Conservation (phyloP, 2,329 filamentous ascomycete genomes). For the Zasmidium angulare region DNA sequence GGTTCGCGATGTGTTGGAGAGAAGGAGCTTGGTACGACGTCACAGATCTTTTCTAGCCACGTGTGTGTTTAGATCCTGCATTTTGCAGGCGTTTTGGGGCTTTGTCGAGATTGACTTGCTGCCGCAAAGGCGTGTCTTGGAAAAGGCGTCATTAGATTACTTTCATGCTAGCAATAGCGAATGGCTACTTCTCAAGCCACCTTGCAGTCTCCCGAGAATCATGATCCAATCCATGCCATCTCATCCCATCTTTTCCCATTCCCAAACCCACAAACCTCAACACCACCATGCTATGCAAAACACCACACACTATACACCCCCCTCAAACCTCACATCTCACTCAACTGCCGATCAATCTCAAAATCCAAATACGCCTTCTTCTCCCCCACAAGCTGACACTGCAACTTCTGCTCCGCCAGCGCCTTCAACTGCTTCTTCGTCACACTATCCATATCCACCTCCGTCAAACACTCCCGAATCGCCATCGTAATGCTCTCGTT, state of each 20-base stretch:
- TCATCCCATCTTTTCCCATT: neutral
- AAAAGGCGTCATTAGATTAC: neutral
- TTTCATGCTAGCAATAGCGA: neutral
- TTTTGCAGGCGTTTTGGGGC: no score
- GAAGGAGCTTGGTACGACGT: no score
- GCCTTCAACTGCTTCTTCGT: conserved; percentile 92
- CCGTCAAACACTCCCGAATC: conserved; percentile 76
- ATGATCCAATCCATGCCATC: no score
- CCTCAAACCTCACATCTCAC: conserved; percentile 36
- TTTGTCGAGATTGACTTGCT: no score
- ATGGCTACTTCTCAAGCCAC: neutral
- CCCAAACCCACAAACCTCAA: neutral
- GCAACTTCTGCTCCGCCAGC: conserved; percentile 87
- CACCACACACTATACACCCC: neutral
- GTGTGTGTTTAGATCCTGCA: no score
- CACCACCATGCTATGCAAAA: neutral
- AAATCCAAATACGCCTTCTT: conserved; percentile 85
- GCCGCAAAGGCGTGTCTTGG: neutral
- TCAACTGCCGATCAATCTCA: conserved; percentile 89
- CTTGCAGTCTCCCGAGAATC: no score
- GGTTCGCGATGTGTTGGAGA: no score
- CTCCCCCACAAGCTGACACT: conserved; percentile 84
- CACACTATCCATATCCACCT: conserved; percentile 93
- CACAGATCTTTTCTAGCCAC: no score
- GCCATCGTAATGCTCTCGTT: conserved; percentile 80